Conservation (phyloP, 176 grass and related monocot species). For the Oryza glaberrima region DNA sequence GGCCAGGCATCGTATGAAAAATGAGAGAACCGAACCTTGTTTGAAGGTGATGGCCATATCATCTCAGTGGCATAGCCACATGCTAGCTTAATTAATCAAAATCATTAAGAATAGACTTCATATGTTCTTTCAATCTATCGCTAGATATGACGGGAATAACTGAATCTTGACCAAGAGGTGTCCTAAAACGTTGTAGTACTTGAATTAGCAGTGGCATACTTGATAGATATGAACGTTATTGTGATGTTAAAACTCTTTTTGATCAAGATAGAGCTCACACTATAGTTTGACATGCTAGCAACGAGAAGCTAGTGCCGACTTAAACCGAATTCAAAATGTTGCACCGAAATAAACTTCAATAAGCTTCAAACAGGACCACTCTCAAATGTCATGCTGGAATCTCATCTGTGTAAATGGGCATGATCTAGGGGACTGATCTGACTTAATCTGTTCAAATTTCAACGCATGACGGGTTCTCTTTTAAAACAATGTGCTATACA, state of each 20-base stretch:
- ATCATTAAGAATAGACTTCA: neutral
- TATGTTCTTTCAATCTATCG: neutral
- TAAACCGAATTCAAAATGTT: neutral
- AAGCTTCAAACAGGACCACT: neutral
- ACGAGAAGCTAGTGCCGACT: neutral
- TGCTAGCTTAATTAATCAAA: neutral
- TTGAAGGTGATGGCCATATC: neutral
- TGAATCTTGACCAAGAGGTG: neutral
- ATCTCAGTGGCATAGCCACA: neutral
- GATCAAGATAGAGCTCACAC: too few relatives aligned
- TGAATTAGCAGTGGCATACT: too few relatives aligned
- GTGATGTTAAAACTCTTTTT: neutral
- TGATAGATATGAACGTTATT: too few relatives aligned
- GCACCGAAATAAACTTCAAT: neutral
- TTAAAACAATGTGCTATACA: conserved; percentile 24
- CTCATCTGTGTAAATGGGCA: neutral
- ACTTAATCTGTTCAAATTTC: conserved; percentile 36
- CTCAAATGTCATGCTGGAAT: neutral
- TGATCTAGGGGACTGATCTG: conserved; percentile 2
- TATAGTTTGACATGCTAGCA: neutral
- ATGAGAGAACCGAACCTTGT: neutral
- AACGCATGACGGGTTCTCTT: conserved; percentile 37
- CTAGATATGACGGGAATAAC: neutral
- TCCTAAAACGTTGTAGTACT: too few relatives aligned
- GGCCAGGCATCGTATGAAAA: neutral